phyloP scores from a whole-genome alignment of 768 basidiomycete species.

The Tulasnella sp. region DNA sequence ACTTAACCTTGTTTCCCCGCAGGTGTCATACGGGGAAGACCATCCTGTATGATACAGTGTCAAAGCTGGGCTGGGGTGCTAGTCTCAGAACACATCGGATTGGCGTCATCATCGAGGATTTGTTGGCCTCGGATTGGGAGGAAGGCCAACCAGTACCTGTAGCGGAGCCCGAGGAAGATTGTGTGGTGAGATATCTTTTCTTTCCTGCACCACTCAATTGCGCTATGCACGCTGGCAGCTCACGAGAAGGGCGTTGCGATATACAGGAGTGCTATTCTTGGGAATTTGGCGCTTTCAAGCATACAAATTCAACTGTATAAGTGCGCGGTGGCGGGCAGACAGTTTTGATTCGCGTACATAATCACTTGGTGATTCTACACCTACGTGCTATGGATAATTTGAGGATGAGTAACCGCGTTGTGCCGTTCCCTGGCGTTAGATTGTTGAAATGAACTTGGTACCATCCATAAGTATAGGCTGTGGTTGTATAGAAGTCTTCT shows the following conservation, averaged over 20 bases:
- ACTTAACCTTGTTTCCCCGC: neutral
- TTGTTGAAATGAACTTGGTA: no score
- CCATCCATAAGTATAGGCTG: no score
- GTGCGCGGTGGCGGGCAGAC: no score
- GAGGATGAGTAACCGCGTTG: no score
- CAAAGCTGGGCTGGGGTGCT: constrained; percentile 61
- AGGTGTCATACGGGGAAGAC: constrained; percentile 82
- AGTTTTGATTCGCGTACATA: no score
- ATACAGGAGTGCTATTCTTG: constrained; percentile 14
- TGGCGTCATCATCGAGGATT: constrained; percentile 52
- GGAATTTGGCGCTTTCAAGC: constrained; percentile 12
- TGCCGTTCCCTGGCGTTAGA: no score
- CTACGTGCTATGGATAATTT: no score
- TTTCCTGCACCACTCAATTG: neutral
- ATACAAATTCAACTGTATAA: neutral
- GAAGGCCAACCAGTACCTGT: constrained; percentile 34
- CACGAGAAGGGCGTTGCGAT: no score
- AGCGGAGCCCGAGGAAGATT: constrained; percentile 46
- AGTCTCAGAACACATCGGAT: constrained; percentile 65
- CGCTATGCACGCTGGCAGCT: neutral
- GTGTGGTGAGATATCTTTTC: constrained; percentile 37
- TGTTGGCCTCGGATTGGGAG: constrained; percentile 63
- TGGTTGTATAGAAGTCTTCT: no score
- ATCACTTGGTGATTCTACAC: no score
- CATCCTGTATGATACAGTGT: constrained; percentile 78